Conservation (phyloP, 495 filamentous ascomycete genomes). For the Xylaria castorea region DNA sequence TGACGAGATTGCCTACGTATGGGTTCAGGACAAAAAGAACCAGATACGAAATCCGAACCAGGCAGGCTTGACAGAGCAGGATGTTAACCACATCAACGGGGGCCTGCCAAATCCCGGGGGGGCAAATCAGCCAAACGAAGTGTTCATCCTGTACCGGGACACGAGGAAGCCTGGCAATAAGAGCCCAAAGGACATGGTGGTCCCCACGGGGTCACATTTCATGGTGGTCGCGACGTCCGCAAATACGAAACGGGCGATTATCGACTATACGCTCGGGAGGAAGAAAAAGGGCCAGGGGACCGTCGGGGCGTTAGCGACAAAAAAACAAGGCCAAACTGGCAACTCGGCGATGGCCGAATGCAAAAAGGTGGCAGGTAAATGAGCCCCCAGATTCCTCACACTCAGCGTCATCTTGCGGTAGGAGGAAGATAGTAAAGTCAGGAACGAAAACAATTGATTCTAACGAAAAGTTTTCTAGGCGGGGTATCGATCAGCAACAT, state of each 20-base stretch:
- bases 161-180: constrained; percentile 16
- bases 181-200: constrained; percentile 33
- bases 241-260: constrained; percentile 17
- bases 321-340: constrained; percentile 12
- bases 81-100: constrained; percentile 14
- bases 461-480: too few species aligned
- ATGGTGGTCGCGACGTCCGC: constrained; percentile 35
- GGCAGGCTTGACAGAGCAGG: background rate
- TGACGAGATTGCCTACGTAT: constrained; percentile 46
- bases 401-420: constrained; percentile 5
- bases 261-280: constrained; percentile 44
- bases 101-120: too few species aligned
- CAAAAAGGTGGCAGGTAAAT: constrained; percentile 3
- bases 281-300: background rate
- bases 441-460: too few species aligned
- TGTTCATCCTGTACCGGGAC: constrained; percentile 1
- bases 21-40: constrained; percentile 34
- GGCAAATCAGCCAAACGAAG: background rate
- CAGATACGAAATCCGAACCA: background rate
- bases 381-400: background rate
- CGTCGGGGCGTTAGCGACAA: background rate
- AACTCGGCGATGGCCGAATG: constrained; percentile 2
- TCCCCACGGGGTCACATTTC: constrained; percentile 42
- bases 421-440: too few species aligned
- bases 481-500: too few species aligned